Base-by-base conservation (phyloP, 2,329 filamentous ascomycete species). In the Ciborinia camelliae region DNA sequence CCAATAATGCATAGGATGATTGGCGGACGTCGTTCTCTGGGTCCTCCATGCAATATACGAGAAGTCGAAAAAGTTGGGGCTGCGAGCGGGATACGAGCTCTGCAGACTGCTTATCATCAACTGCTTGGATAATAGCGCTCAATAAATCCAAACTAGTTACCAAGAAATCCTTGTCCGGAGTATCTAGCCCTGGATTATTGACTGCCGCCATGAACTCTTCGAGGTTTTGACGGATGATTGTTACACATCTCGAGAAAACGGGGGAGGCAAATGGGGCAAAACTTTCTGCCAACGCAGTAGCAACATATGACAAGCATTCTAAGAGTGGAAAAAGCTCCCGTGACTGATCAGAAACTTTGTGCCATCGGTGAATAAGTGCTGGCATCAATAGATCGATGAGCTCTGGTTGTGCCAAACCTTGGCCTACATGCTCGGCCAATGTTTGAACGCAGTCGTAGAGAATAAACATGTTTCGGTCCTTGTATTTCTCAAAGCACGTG, bases 381-480 rank as follows among this genome's bases (percentile, higher is more conserved):
- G 95, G 93, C 94, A 99, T 98, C 66, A 99, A 83, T 70, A 92
- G 84, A 68, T 90, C 85, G 48, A 93, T 87, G n/a, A 97, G 84
- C 61, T 93, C 86, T 8, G 90, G 90, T 67, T 86, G 83, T n/a
- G 92, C 90, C 69, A 99, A 82, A 41, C 90, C 86, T 8, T 89
- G 87, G 14, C 92, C 92, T 63, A 98, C 90, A 73, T 92, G 90
- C 77, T 99, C 95, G 4, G 95, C 95, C 65, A 99, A 81, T 0
- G 95, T 99, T 79, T 99, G 95, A 41, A 99, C 91, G 76, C 95
- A 98, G 79, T 99, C 95, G 79, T 99, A 99, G 41, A 99, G 85
- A 63, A 98, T 96, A 80, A 96, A 97, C 87, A 98, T 97, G 80
- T 99, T 99, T 73, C 92, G 89, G 77, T 98, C 94, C 82, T 99